phyloP scores from a whole-genome alignment of 768 basidiomycete species.

The Amylocystis lapponica region DNA sequence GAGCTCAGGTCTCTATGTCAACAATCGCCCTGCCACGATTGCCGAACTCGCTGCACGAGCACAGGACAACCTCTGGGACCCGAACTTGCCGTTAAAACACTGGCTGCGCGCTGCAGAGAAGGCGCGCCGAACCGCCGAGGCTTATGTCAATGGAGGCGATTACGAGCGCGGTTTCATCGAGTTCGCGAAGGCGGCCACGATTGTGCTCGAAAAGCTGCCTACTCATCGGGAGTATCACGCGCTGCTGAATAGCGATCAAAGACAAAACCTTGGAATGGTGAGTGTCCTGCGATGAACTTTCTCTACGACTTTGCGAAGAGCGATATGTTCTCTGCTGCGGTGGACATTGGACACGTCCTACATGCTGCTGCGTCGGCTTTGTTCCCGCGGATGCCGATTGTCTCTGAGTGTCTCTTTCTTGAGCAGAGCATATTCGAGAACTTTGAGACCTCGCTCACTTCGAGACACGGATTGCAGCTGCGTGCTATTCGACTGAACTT shows the following conservation, averaged over 20 bases:
- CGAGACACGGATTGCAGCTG: no score
- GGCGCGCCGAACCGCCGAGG: slow-evolving; percentile 50
- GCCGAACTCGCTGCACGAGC: slow-evolving; percentile 62
- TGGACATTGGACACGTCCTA: no score
- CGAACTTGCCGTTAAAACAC: slow-evolving; percentile 54
- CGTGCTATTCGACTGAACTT: no score
- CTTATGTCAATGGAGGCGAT: slow-evolving; percentile 43
- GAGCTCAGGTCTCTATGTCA: background rate
- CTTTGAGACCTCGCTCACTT: no score
- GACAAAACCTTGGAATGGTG: slow-evolving; percentile 64
- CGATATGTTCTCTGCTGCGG: no score
- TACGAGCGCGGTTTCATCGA: slow-evolving; percentile 68
- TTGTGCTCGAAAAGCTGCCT: slow-evolving; percentile 77
- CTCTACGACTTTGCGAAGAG: no score
- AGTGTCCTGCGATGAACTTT: slow-evolving; percentile 32
- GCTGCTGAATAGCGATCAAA: slow-evolving; percentile 50
- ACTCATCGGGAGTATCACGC: slow-evolving; percentile 59
- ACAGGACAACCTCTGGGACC: slow-evolving; percentile 50
- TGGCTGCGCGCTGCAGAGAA: slow-evolving; percentile 63
- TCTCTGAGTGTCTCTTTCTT: no score
- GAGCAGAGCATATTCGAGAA: no score
- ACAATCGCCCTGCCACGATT: slow-evolving; percentile 50
- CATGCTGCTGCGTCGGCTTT: no score
- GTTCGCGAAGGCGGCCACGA: slow-evolving; percentile 66
- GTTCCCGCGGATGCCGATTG: no score